Conservation (phyloP, 257 asterid species). For the Gentiana straminea region DNA sequence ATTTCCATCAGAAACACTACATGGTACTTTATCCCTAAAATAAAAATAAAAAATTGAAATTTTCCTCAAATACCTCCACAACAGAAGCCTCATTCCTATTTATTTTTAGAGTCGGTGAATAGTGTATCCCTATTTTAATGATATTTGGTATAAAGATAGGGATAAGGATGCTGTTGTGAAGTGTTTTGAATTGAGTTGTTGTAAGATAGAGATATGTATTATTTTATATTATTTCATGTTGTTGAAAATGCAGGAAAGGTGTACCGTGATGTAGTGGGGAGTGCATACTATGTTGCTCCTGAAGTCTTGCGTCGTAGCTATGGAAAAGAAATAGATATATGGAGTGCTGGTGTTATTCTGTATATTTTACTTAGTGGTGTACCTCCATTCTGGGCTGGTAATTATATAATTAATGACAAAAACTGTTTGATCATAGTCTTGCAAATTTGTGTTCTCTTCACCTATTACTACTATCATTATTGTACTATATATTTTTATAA, state of each 20-base stretch:
- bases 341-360: conserved; percentile 94
- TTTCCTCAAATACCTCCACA: too few species aligned
- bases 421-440: too few species aligned
- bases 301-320: conserved; percentile 70
- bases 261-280: conserved; percentile 74
- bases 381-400: conserved; percentile 98
- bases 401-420: conserved; percentile 6
- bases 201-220: too few species aligned
- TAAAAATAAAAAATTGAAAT: too few species aligned
- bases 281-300: conserved; percentile 91
- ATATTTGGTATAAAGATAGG: not conserved
- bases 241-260: conserved; percentile 40
- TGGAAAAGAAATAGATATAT: conserved; percentile 76
- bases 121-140: too few species aligned
- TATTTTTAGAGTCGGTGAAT: too few species aligned
- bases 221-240: too few species aligned
- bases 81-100: too few species aligned
- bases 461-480: not conserved
- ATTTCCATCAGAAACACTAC: not conserved
- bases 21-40: too few species aligned
- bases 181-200: too few species aligned
- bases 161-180: too few species aligned
- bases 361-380: conserved; percentile 84
- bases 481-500: not conserved
- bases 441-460: too few species aligned